Evolutionary conservation across 768 basidiomycete genomes (phyloP).

Genomic region (Tricholoma furcatifolium): DNA sequence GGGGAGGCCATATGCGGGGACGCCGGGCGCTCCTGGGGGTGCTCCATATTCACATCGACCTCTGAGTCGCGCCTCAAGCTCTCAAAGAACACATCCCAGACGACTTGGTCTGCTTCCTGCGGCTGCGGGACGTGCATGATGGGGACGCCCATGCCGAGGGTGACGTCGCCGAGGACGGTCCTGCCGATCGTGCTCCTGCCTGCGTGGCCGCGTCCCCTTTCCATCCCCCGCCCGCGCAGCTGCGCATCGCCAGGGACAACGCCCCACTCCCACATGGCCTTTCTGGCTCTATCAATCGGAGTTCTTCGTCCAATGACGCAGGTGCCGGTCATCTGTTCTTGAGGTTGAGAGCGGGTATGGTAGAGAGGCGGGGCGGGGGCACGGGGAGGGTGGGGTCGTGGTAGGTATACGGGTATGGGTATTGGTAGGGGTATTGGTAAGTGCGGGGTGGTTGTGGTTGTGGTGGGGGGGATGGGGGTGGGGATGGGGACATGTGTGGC

Average conservation of each 20-base stretch:
- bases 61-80: conserved; percentile 11
- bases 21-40: background rate
- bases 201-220: no score
- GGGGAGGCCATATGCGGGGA: background rate
- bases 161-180: no score
- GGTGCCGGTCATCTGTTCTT: conserved; percentile 22
- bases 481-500: no score
- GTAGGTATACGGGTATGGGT: background rate
- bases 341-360: conserved; percentile 28
- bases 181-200: no score
- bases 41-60: background rate
- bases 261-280: conserved; percentile 25
- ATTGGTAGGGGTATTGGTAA: background rate
- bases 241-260: no score
- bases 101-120: conserved; percentile 1
- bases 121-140: background rate
- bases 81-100: conserved; percentile 19
- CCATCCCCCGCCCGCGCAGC: no score
- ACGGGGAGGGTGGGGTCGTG: conserved; percentile 26
- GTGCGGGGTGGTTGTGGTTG: no score
- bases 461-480: no score
- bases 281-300: conserved; percentile 29
- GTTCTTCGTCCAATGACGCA: conserved; percentile 33
- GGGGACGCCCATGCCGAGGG: background rate
- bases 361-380: conserved; percentile 33